Evolutionary conservation across 179 eudicot species (phyloP), one percentile per base, ranked within the genome.

Genomic region (Camellia oleifera): DNA sequence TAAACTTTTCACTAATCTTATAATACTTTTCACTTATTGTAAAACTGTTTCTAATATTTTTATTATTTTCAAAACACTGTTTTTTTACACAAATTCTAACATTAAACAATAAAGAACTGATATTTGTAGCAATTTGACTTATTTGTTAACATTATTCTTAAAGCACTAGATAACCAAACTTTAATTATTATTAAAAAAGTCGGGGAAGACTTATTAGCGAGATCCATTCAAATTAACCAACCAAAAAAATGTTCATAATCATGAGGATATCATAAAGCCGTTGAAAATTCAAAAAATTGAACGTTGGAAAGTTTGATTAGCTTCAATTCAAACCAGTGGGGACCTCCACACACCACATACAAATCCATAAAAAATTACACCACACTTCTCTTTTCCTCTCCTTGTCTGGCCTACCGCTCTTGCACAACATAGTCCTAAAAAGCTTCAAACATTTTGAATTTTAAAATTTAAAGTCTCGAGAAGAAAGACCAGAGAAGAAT

Each of bases 361-460:
- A 44, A 75, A 53, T 70, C 26, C 15, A 32, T 54, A 54, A 60
- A 75, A 3, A 75, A 75, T 61, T 61, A 17, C 42, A 42, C 78
- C 13, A 45, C 69, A 44, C 78, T 75, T 13, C 68, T 60, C 72
- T 14, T 42, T 13, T 68, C 7, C 15, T 9, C 50, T 44, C 72
- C 52, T 0, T 5, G 48, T 68, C 50, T 60, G 68, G 46, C 56
- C 54, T 44, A 2, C 52, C 32, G 0, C 72, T 46, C 15, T 64
- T 63, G 46, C 13, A 13, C 57, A 7, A 11, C 45, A 48, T 14
- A 9, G 44, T 26, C 26, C 7, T 4, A 65, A 65, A 52, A 61
- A 42, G 71, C 7, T 67, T 77, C 79, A 83, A 32, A 32, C 79
- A 77, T 77, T 84, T 90, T 81, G 83, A 91, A 88, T 75, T 91